phyloP scores from a whole-genome alignment of 2,329 filamentous ascomycete species.

The Niveomyces coronatus region DNA sequence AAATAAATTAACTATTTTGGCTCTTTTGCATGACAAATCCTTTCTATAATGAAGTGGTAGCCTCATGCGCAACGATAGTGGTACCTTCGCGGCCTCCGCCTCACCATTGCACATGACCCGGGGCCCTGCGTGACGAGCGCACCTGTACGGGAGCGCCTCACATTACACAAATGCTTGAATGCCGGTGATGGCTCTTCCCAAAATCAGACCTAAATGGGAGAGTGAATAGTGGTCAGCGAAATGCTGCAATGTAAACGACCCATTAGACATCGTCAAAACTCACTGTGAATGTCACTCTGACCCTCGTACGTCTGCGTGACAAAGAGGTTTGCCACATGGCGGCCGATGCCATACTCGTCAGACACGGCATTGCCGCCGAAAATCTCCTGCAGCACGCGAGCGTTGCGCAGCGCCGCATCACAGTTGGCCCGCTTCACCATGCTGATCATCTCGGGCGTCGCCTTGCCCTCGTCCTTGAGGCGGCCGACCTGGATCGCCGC shows the following conservation, averaged over 20 bases:
- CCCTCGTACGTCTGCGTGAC: constrained; percentile 98
- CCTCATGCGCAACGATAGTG: too few relatives aligned
- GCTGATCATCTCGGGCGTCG: constrained; percentile 88
- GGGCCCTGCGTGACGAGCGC: neutral
- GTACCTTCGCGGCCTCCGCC: neutral
- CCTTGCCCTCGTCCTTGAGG: constrained; percentile 84
- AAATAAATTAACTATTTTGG: too few relatives aligned
- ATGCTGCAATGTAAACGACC: too few relatives aligned
- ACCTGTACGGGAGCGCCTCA: neutral
- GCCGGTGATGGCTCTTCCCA: constrained; percentile 60
- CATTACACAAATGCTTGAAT: constrained; percentile 66
- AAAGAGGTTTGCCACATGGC: constrained; percentile 92
- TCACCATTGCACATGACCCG: neutral
- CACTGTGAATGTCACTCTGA: constrained; percentile 94
- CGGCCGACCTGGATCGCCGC: constrained; percentile 85
- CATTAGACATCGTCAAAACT: constrained; percentile 33
- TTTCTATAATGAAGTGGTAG: too few relatives aligned
- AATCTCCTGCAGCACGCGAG: constrained; percentile 78
- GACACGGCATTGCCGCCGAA: constrained; percentile 98
- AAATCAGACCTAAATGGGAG: constrained; percentile 47
- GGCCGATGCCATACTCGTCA: constrained; percentile 90
- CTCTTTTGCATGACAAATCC: too few relatives aligned
- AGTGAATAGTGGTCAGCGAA: constrained; percentile 12
- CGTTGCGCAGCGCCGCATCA: constrained; percentile 73
- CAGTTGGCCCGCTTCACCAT: constrained; percentile 98